phyloP scores from a whole-genome alignment of 345 rosid species.

The Barbarea vulgaris region DNA sequence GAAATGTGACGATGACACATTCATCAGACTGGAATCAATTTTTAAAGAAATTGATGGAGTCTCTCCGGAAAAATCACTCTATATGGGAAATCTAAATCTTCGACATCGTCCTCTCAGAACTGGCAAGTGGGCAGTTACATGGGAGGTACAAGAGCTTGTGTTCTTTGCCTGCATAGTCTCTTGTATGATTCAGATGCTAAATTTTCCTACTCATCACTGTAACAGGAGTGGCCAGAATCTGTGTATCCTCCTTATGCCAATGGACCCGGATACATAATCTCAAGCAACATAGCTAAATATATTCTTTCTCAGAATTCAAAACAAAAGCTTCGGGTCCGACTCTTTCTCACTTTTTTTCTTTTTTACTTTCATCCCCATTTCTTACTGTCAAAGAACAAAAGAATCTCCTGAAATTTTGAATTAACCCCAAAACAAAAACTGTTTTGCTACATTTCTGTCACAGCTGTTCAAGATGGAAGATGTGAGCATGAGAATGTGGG shows the following conservation, averaged over 20 bases:
- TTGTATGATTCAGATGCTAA: slow-evolving; percentile 15
- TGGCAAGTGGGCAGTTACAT: slow-evolving; percentile 97
- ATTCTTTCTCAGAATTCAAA: slow-evolving; percentile 60
- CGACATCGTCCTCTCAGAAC: slow-evolving; percentile 89
- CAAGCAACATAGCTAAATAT: slow-evolving; percentile 68
- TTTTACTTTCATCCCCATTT: slow-evolving; percentile 3
- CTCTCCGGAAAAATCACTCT: slow-evolving; percentile 65
- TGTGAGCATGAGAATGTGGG: slow-evolving; percentile 99
- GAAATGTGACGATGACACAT: slow-evolving; percentile 98
- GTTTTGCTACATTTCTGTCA: slow-evolving; percentile 28
- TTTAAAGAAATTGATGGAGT: slow-evolving; percentile 74
- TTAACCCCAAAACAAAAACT: background rate
- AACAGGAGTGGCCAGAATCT: slow-evolving; percentile 96
- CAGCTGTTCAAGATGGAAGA: slow-evolving; percentile 99
- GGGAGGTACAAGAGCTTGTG: slow-evolving; percentile 52
- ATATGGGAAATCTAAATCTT: slow-evolving; percentile 97
- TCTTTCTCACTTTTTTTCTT: background rate
- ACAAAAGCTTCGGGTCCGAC: slow-evolving; percentile 63
- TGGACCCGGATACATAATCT: slow-evolving; percentile 90
- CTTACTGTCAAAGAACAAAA: background rate
- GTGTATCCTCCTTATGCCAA: slow-evolving; percentile 96
- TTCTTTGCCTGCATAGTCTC: background rate
- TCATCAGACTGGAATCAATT: slow-evolving; percentile 78
- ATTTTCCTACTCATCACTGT: slow-evolving; percentile 24
- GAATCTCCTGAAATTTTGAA: background rate